Conservation (phyloP, 257 asterid genomes). For the Gentiana straminea region DNA sequence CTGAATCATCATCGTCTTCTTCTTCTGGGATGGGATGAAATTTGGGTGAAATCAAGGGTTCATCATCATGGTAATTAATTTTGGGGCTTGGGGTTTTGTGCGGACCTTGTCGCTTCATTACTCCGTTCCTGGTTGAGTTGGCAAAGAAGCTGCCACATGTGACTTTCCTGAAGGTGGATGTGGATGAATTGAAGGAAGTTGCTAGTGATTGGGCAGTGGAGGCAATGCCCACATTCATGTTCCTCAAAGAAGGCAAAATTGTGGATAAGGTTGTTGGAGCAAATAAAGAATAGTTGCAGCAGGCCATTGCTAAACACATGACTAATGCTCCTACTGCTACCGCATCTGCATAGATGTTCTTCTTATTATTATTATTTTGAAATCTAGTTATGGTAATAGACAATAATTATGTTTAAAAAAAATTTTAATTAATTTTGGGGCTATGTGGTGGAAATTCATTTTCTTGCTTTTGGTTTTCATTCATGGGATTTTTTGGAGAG, state of each 20-base stretch:
- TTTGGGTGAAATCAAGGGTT: too few relatives aligned
- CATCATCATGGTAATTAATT: too few relatives aligned
- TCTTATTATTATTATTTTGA: too few relatives aligned
- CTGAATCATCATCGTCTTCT: too few relatives aligned
- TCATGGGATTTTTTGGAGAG: too few relatives aligned
- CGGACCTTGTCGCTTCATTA: conserved; percentile 81
- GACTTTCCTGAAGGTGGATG: conserved; percentile 79
- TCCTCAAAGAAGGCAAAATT: conserved; percentile 65
- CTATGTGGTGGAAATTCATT: too few relatives aligned
- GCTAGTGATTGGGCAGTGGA: conserved; percentile 84
- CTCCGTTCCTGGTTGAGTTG: conserved; percentile 77
- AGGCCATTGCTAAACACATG: conserved; percentile 48
- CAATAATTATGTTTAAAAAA: too few relatives aligned
- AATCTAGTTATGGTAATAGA: too few relatives aligned
- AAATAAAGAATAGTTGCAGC: conserved; percentile 81
- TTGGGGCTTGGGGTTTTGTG: too few relatives aligned
- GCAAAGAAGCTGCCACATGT: conserved; percentile 70
- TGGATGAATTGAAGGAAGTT: conserved; percentile 81
- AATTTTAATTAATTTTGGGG: too few relatives aligned
- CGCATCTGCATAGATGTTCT: background rate
- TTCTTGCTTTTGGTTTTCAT: too few relatives aligned
- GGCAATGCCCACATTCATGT: conserved; percentile 94
- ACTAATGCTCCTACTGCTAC: conserved; percentile 13
- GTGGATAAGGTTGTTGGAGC: conserved; percentile 75
- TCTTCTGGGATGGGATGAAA: too few relatives aligned